phyloP scores from a whole-genome alignment of 495 filamentous ascomycete species.

The Aspergillus egyptiacus region DNA sequence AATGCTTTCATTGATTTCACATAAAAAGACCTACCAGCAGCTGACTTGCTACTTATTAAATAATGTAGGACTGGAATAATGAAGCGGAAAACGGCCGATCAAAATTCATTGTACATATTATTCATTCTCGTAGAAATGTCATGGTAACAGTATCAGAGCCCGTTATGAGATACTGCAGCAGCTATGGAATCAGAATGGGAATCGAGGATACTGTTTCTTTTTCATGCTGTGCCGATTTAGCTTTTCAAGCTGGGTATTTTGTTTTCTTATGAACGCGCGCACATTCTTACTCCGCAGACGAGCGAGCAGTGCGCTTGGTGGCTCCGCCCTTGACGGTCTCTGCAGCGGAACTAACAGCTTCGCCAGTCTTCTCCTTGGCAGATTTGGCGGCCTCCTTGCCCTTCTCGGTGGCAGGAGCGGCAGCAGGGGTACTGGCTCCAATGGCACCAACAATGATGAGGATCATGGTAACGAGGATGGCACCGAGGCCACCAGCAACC shows the following conservation, averaged over 20 bases:
- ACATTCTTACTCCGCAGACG: slow-evolving; percentile 42
- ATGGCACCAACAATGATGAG: slow-evolving; percentile 59
- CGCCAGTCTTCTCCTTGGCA: slow-evolving; percentile 73
- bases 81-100: neutral
- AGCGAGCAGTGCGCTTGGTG: slow-evolving; percentile 59
- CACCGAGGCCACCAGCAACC: slow-evolving; percentile 72
- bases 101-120: slow-evolving; percentile 13
- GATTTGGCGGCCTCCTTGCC: slow-evolving; percentile 66
- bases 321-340: slow-evolving; percentile 61
- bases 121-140: slow-evolving; percentile 15
- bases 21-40: no score
- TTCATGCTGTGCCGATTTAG: neutral
- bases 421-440: slow-evolving; percentile 46
- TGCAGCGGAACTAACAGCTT: slow-evolving; percentile 59
- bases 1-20: no score
- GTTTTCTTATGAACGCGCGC: neutral
- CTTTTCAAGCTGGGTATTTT: slow-evolving; percentile 1
- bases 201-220: slow-evolving; percentile 1
- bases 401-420: slow-evolving; percentile 55
- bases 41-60: neutral
- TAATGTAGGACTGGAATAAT: neutral
- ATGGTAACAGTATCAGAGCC: slow-evolving; percentile 7
- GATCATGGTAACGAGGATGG: slow-evolving; percentile 61
- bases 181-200: slow-evolving; percentile 10
- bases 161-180: slow-evolving; percentile 14